phyloP scores from a whole-genome alignment of 164 flowering plant genomes.

The Euptelea pleiosperma region DNA sequence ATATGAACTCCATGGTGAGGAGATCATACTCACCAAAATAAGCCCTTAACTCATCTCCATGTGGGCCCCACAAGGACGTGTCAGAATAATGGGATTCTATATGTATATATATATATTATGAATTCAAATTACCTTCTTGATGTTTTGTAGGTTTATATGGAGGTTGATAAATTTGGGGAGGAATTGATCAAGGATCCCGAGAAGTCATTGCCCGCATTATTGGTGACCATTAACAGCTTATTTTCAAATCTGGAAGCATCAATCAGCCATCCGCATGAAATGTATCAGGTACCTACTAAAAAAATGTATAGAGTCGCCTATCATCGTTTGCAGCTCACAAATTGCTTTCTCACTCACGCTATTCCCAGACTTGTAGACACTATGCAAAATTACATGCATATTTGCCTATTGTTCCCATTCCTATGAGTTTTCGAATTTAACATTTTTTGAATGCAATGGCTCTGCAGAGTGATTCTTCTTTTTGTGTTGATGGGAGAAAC shows the following conservation, averaged over 20 bases:
- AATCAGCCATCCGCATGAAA: constrained; percentile 42
- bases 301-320: neutral
- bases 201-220: constrained; percentile 51
- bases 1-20: no score
- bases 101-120: no score
- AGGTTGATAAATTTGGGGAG: constrained; percentile 65
- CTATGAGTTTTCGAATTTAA: no score
- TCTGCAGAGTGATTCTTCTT: constrained; percentile 60
- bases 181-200: constrained; percentile 56
- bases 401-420: no score
- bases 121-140: constrained; percentile 1
- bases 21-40: no score
- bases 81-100: no score
- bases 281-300: constrained; percentile 38
- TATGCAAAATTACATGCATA: no score
- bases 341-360: no score
- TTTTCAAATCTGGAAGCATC: constrained; percentile 69
- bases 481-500: constrained; percentile 37
- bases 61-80: no score
- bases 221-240: constrained; percentile 52
- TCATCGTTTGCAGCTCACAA: neutral
- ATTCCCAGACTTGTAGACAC: no score
- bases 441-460: constrained; percentile 3
- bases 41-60: no score
- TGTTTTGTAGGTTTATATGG: constrained; percentile 57